Evolutionary conservation across 495 filamentous ascomycete genomes (phyloP), one percentile per base, ranked within the genome.

Genomic region (Xylaria palmicola): DNA sequence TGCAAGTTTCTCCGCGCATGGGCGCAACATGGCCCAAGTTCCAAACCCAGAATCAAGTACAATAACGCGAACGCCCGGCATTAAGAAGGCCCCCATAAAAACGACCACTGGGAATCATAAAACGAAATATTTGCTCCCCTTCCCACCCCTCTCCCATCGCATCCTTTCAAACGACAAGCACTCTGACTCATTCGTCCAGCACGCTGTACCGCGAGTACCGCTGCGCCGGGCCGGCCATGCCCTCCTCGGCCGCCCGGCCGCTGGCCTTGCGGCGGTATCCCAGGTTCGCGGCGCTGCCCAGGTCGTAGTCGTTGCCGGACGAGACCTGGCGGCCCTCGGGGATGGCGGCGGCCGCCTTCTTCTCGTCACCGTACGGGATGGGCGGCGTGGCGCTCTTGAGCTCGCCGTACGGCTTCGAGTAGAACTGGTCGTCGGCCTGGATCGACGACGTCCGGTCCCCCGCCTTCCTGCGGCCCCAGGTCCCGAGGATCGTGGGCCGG

Each of bases 211-310:
- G 27, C 29, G 67, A 72, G 40, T 64, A 72, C 56, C 64, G 37
- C 20, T 52, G 52, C 24, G 27, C 34, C 7, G 60, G 60, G 19
- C 61, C 65, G 1, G 52, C 67, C 60, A 68, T 22, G 36, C 92
- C 92, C 74, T 97, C 92, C 74, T 97, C 92, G 1, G 87, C 92
- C 47, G 90, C 76, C 73, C 91, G 91, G 3, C 91, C 92, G 66
- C 90, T 94, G 9, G 93, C 91, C 65, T 91, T 86, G 52, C 92
- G 79, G 50, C 73, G 74, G 54, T 63, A 75, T 19, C 55, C 56
- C 36, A 19, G 37, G 10, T 62, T 44, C 8, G 30, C 67, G 71
- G 78, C 57, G 71, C 76, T 57, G 29, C 79, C 81, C 13, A 82
- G 72, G 24, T 85, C 82, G 61, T 85, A 88, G 67, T 88, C 88